A percentile compares a stretch with the other conserved stretches of the same genome.
Conservation (phyloP, 192 early-diverging fungal species). For the Coemansia sp. region DNA sequence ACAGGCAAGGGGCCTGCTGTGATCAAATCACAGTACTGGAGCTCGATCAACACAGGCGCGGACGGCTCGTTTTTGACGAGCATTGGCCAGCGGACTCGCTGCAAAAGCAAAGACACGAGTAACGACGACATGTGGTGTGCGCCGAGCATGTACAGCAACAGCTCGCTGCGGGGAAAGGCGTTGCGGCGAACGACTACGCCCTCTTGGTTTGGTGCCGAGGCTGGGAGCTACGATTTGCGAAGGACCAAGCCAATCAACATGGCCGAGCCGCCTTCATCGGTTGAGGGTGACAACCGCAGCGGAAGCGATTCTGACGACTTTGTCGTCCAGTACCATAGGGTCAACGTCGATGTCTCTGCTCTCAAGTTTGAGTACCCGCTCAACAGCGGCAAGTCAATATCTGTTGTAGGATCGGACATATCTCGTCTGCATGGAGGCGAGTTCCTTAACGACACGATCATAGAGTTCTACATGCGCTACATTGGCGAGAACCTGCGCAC, state of each 20-base stretch:
- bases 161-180: not conserved
- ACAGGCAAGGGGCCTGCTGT: not conserved
- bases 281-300: not conserved
- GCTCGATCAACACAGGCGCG: not conserved
- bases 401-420: conserved; percentile 64
- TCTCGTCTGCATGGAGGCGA: conserved; percentile 63
- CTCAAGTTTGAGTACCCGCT: conserved; percentile 54
- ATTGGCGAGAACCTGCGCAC: conserved; percentile 42
- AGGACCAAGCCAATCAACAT: not conserved
- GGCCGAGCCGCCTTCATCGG: not conserved
- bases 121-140: conserved; percentile 2
- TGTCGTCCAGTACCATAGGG: conserved; percentile 12
- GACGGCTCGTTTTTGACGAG: not conserved
- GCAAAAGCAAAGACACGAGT: not conserved
- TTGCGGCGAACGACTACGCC: not conserved
- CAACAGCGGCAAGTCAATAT: conserved; percentile 55
- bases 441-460: conserved; percentile 87
- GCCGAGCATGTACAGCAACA: not conserved
- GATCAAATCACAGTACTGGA: conserved; percentile 11
- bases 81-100: not conserved
- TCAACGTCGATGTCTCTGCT: conserved; percentile 13
- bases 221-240: conserved; percentile 18
- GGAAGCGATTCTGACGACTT: conserved; percentile 16
- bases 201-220: not conserved
- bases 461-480: conserved; percentile 82